Conservation (phyloP, 371 early-diverging fungal genomes). For the Mortierella sp. region DNA sequence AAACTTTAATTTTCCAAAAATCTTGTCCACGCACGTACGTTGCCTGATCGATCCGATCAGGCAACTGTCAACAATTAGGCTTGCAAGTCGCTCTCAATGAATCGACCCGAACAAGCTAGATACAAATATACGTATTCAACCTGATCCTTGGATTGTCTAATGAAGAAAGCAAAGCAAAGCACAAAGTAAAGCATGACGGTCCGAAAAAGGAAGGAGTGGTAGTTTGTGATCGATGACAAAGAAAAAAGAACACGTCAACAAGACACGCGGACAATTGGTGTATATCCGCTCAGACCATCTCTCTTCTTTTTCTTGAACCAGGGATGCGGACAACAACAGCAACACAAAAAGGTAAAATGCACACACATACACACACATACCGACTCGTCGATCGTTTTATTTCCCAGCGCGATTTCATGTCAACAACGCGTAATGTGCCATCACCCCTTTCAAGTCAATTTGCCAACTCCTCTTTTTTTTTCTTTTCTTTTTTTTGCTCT, state of each 20-base stretch:
- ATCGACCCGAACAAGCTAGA: background rate
- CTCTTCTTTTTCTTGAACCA: background rate
- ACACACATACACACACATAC: background rate
- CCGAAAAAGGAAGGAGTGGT: background rate
- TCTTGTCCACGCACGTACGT: background rate
- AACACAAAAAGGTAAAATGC: background rate
- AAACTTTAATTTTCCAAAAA: background rate
- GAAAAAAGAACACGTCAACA: background rate
- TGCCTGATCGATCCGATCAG: background rate
- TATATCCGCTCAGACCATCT: slow-evolving; percentile 4
- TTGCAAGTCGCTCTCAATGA: background rate
- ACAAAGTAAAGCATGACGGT: background rate
- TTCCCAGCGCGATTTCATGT: background rate
- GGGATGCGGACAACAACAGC: background rate
- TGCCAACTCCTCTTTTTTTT: background rate
- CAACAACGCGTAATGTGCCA: background rate
- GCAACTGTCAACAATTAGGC: background rate
- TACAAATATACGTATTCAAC: background rate
- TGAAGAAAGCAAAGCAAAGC: background rate
- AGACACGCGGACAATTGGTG: background rate
- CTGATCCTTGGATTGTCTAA: too few species aligned
- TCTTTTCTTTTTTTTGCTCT: background rate
- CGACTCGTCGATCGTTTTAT: background rate
- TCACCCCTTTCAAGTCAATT: background rate
- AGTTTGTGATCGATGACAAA: background rate